Evolutionary conservation across 208 protist genomes (phyloP), one percentile per base, ranked within the genome.

Genomic region (Trypanosoma conorhini): DNA sequence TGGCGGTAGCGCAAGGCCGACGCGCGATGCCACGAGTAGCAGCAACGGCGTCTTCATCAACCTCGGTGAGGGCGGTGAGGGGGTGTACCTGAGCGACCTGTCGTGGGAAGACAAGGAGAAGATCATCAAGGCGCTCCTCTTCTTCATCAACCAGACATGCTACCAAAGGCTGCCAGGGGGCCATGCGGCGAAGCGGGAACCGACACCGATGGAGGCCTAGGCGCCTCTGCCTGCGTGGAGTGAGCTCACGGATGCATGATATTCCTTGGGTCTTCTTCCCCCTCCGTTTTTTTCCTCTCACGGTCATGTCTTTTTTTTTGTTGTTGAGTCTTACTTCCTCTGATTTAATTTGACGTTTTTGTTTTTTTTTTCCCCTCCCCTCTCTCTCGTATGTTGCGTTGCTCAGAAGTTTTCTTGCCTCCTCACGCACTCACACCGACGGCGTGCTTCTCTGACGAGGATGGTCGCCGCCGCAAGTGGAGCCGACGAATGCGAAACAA

Each of bases 21-120:
- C 30, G 30, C 44, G 52, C 30, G 54, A 62, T 59, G 44, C 33
- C 33, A 12, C 42, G 21, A 63, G 55, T 17, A 71, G 52, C 46
- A 58, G 17, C 46, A 77, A 50, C 33, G 65, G 50, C 24, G n/a
- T 21, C 21, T 33, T 50, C n/a, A 31, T 76, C 21, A 60, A 61
- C 35, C 64, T 76, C 24, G 72, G 72, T 22, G 35, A 76, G 10
- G 17, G 46, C 48, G 44, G 72, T 24, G 63, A 61, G 21, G 81
- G 76, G 8, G 79, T 54, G 21, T 83, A 79, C 70, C 73, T 94
- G 58, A 78, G 81, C 4, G 81, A 90, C 22, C 62, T 94, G 13
- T 62, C 82, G 21, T 94, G 89, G 86, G 77, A 83, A 22, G 89
- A 92, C 67, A 94, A 94, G 67, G 89, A 94, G 52, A 88, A 87